A percentile compares a stretch with the other conserved stretches of the same genome.
These are phyloP conservation scores for Penicillium paxilli DNA, from an alignment of 495 filamentous ascomycete species.

Conservation along the genomic window DNA sequence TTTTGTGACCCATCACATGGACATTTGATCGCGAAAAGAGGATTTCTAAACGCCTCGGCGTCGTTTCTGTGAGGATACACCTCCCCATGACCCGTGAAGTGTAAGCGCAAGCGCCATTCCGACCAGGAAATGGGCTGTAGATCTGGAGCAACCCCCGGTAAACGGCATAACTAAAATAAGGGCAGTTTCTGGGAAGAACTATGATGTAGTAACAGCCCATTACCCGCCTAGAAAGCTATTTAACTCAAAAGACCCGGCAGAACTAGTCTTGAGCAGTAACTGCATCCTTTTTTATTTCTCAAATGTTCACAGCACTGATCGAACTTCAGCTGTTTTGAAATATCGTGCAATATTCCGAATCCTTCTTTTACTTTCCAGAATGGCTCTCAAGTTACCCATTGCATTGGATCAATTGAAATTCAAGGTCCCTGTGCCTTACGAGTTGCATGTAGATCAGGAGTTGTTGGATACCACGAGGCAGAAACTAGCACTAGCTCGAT, in stretches of 20 bases:
- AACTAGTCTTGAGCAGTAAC: neutral
- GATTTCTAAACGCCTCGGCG: too few species aligned
- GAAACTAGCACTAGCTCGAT: constrained; percentile 20
- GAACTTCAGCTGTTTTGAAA: neutral
- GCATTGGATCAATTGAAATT: constrained; percentile 4
- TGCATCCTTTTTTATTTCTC: neutral
- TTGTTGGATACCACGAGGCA: constrained; percentile 12
- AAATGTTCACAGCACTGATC: too few species aligned
- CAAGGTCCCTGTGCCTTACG: constrained; percentile 17
- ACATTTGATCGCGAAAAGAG: too few species aligned
- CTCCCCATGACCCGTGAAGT: too few species aligned
- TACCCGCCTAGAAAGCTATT: too few species aligned
- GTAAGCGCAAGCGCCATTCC: too few species aligned
- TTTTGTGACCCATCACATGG: too few species aligned
- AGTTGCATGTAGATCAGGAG: constrained; percentile 16
- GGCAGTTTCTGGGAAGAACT: neutral
- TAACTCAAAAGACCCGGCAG: neutral
- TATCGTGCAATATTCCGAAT: neutral
- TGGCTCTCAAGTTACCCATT: neutral
- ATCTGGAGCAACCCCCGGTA: too few species aligned
- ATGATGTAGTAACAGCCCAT: too few species aligned
- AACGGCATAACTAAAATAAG: neutral
- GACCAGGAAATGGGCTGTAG: too few species aligned
- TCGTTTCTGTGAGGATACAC: too few species aligned
- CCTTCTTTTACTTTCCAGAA: neutral